These are phyloP conservation scores for Lachnellula subtilissima DNA, from an alignment of 2,329 filamentous ascomycete genomes.

Conservation along the genomic window DNA sequence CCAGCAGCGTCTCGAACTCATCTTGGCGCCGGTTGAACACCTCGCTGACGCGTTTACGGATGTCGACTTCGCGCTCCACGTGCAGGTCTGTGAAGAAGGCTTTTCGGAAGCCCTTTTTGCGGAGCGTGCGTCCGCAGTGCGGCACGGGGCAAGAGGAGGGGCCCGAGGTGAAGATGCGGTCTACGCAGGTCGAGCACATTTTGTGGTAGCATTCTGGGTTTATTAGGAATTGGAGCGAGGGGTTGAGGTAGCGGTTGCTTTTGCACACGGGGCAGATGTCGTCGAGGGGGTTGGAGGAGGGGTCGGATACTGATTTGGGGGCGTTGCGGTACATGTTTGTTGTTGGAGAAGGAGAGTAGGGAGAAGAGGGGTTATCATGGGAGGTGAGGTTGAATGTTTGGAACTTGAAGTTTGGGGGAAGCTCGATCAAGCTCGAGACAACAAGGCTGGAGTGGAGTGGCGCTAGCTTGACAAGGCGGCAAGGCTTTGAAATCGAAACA, in stretches of 20 bases:
- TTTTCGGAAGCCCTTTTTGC: slow-evolving; percentile 75
- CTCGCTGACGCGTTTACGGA: slow-evolving; percentile 69
- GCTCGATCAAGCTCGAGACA: background rate
- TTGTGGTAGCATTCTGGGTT: slow-evolving; percentile 99
- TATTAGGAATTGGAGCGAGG: slow-evolving; percentile 89
- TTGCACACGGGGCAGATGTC: slow-evolving; percentile 98
- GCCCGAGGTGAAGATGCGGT: slow-evolving; percentile 87
- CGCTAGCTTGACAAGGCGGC: slow-evolving; percentile 13
- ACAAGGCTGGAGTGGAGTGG: background rate
- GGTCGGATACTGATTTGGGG: slow-evolving; percentile 8
- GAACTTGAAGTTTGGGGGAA: slow-evolving; percentile 14
- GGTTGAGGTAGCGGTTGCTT: slow-evolving; percentile 91
- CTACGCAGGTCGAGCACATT: slow-evolving; percentile 95
- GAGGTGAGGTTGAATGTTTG: background rate
- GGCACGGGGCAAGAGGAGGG: slow-evolving; percentile 90
- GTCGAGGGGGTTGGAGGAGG: slow-evolving; percentile 24
- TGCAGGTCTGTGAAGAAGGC: slow-evolving; percentile 87
- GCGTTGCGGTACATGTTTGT: slow-evolving; percentile 19
- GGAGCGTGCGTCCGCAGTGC: slow-evolving; percentile 79
- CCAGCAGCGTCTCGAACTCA: slow-evolving; percentile 79
- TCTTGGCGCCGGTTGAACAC: slow-evolving; percentile 87
- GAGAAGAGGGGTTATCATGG: slow-evolving; percentile 1
- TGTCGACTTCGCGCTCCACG: slow-evolving; percentile 91
- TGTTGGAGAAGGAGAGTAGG: background rate
- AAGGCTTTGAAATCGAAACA: slow-evolving; percentile 17